Conservation (phyloP, 805 yeast genomes). For the Candida tallmaniae region DNA sequence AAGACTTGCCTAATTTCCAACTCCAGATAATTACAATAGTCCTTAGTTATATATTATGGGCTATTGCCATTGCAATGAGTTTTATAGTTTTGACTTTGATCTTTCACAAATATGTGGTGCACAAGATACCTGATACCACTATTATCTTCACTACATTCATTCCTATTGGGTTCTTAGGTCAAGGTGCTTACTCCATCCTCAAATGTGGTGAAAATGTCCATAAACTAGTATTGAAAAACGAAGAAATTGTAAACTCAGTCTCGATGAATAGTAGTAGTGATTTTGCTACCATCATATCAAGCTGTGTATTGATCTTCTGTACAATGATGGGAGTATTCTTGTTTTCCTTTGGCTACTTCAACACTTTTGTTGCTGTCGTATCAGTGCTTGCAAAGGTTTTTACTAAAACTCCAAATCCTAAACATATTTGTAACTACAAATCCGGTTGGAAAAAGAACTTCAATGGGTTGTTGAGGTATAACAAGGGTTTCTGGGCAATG, state of each 20-base stretch:
- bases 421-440: slow-evolving; percentile 14
- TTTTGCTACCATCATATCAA: neutral
- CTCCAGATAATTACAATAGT: slow-evolving; percentile 51
- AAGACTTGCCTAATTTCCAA: slow-evolving; percentile 35
- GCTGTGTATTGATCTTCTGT: slow-evolving; percentile 10
- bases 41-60: slow-evolving; percentile 58
- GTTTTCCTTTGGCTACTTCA: slow-evolving; percentile 54
- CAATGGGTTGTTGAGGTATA: slow-evolving; percentile 16
- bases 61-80: slow-evolving; percentile 62
- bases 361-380: slow-evolving; percentile 32
- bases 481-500: slow-evolving; percentile 54
- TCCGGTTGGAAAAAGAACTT: slow-evolving; percentile 9
- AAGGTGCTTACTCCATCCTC: slow-evolving; percentile 69
- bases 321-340: slow-evolving; percentile 41
- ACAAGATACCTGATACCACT: slow-evolving; percentile 54
- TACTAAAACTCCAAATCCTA: slow-evolving; percentile 20
- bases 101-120: slow-evolving; percentile 53
- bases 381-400: slow-evolving; percentile 42
- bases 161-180: slow-evolving; percentile 83
- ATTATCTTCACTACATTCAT: slow-evolving; percentile 64
- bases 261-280: slow-evolving; percentile 1
- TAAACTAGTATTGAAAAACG: slow-evolving; percentile 12
- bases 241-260: slow-evolving; percentile 1
- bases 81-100: slow-evolving; percentile 52
- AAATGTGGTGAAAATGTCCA: slow-evolving; percentile 45